Conservation (phyloP, 257 asterid species). For the Plectranthus barbatus region DNA sequence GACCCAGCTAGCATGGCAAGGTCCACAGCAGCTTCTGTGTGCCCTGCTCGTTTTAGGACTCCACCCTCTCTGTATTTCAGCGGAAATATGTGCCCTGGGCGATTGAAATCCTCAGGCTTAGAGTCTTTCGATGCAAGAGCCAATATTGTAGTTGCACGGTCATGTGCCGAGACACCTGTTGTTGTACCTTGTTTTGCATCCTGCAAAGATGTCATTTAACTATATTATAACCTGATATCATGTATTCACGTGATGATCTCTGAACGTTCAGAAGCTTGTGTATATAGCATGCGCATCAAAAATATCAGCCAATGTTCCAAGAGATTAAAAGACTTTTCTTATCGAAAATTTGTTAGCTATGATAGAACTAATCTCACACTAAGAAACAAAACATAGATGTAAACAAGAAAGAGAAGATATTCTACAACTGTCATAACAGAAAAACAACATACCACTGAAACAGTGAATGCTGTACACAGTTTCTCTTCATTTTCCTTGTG, state of each 20-base stretch:
- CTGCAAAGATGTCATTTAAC: conserved; percentile 30
- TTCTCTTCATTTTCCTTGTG: conserved; percentile 89
- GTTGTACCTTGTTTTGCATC: conserved; percentile 91
- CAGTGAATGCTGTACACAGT: conserved; percentile 83
- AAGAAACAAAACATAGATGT: not conserved
- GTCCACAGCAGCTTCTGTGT: conserved; percentile 97
- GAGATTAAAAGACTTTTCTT: too few relatives aligned
- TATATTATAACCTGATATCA: too few relatives aligned
- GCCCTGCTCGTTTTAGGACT: conserved; percentile 96
- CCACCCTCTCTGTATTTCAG: conserved; percentile 90
- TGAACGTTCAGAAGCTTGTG: not conserved
- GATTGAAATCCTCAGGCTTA: conserved; percentile 82
- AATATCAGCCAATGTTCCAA: too few relatives aligned
- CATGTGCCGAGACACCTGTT: conserved; percentile 96
- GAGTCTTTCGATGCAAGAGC: conserved; percentile 85
- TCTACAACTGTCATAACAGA: not conserved
- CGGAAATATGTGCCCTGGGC: conserved; percentile 98
- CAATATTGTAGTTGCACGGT: conserved; percentile 79
- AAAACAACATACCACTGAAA: conserved; percentile 74
- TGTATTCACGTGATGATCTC: not conserved
- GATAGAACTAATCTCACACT: not conserved
- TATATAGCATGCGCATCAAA: not conserved
- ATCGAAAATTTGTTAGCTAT: not conserved
- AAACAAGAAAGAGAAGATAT: not conserved
- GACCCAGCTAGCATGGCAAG: conserved; percentile 81